Base-by-base conservation (phyloP, 2,329 filamentous ascomycete species). In the Penicillium sp. region DNA sequence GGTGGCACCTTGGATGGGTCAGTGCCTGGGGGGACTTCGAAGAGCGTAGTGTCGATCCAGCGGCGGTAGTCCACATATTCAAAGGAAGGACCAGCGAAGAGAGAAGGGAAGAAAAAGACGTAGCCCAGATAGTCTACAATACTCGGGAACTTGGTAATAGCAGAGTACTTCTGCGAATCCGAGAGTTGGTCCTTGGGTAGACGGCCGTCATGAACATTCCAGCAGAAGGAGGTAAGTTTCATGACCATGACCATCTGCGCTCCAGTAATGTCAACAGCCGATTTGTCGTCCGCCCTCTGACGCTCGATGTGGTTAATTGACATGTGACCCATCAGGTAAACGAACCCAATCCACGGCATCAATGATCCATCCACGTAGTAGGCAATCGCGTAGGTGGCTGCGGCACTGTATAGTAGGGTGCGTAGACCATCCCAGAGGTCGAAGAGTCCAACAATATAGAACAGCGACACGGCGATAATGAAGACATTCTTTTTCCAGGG, bases 191-290 rank as follows among this genome's bases (percentile, higher is more conserved):
- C 83, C 19, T 89, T 86, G 3, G 91, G 87, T 21, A 96, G 82
- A 58, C 88, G 86, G 21, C 94, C 95, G 73, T 99, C 94, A 69
- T 94, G 92, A 9, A 97, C 88, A 72, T 97, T 97, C 94, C 94
- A 99, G 78, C 91, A 96, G 72, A 99, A 99, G 6, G 93, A 90
- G 23, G 88, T 91, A 37, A 99, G 85, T 76, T 99, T 99, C 91
- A 99, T 99, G 62, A 97, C 88, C 67, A 97, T 78, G 35, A 99
- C 94, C 94, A 99, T 99, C 75, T 99, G 94, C 1, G 93, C 92
- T 60, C 84, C 93, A 0, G 93, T 97, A 66, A 99, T 93, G 73
- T 99, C 94, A 58, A 96, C 82, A 2, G 79, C 40, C 84, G 81
- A 0, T 90, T 85, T 60, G 3, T 86, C 82, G 66, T 89, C 82